Conservation (phyloP, 1,139 yeast species). For the Spencermartinsiella ligniputridi region DNA sequence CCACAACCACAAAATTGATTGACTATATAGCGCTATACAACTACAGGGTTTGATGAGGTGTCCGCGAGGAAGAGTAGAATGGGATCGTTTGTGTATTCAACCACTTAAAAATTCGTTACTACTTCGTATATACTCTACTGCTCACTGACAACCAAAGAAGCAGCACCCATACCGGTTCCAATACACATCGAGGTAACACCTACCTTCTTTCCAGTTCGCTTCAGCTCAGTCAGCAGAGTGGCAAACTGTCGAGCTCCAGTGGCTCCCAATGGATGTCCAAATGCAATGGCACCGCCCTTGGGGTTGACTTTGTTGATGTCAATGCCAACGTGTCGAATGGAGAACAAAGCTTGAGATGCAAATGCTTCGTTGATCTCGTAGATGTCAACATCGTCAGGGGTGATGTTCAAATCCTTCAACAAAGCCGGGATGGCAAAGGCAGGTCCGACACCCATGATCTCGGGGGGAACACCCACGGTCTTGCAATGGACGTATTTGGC, state of each 20-base stretch:
- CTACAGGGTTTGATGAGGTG: too few relatives aligned
- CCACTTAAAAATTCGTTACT: too few relatives aligned
- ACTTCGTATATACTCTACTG: slow-evolving; percentile 22
- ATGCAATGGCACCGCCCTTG: slow-evolving; percentile 93
- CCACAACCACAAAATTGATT: too few relatives aligned
- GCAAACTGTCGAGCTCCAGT: slow-evolving; percentile 96
- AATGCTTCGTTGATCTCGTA: slow-evolving; percentile 95
- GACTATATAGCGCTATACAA: too few relatives aligned
- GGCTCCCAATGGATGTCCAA: slow-evolving; percentile 94
- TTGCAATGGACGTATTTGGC: slow-evolving; percentile 76
- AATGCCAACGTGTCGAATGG: slow-evolving; percentile 61
- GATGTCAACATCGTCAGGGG: slow-evolving; percentile 61
- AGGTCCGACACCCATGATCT: slow-evolving; percentile 96
- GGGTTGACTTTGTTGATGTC: slow-evolving; percentile 76
- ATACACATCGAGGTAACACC: slow-evolving; percentile 96
- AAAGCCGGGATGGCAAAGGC: slow-evolving; percentile 88
- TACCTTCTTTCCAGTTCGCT: slow-evolving; percentile 60
- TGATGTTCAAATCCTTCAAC: slow-evolving; percentile 59
- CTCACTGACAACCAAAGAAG: slow-evolving; percentile 76
- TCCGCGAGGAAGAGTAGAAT: too few relatives aligned
- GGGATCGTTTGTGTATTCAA: too few relatives aligned
- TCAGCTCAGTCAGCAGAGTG: slow-evolving; percentile 74
- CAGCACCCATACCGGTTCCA: slow-evolving; percentile 99
- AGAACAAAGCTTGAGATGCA: slow-evolving; percentile 87
- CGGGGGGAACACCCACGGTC: slow-evolving; percentile 91